These are phyloP conservation scores for Epichloe sylvatica DNA, from an alignment of 2,329 filamentous ascomycete species.

Conservation along the genomic window DNA sequence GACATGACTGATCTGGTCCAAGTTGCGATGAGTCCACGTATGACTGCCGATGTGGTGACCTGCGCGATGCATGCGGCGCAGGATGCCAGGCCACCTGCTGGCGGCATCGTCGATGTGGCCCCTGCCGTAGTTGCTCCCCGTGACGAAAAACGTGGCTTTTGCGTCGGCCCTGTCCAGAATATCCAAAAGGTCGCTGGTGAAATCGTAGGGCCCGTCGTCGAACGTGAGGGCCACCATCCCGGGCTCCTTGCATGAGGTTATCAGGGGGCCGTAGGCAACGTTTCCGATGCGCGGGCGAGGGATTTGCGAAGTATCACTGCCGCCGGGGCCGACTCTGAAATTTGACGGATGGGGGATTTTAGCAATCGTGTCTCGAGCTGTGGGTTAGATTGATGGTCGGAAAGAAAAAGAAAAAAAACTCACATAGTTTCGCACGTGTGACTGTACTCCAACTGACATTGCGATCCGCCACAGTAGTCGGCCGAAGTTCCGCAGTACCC, in stretches of 20 bases:
- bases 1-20: constrained; percentile 22
- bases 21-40: constrained; percentile 33
- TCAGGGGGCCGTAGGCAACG: constrained; percentile 21
- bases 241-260: constrained; percentile 22
- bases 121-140: constrained; percentile 28
- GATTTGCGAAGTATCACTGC: constrained; percentile 18
- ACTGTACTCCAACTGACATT: constrained; percentile 26
- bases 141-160: constrained; percentile 29
- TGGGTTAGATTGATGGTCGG: no score
- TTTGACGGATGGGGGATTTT: no score
- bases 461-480: constrained; percentile 23
- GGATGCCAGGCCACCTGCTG: constrained; percentile 21
- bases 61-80: constrained; percentile 26
- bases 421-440: constrained; percentile 28
- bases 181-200: constrained; percentile 28
- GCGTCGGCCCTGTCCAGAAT: constrained; percentile 17
- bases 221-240: constrained; percentile 30
- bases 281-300: constrained; percentile 18
- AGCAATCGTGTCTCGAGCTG: no score
- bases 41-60: constrained; percentile 35
- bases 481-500: constrained; percentile 23
- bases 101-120: constrained; percentile 25
- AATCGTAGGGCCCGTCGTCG: constrained; percentile 32
- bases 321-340: constrained; percentile 10
- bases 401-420: constrained; percentile 10